Evolutionary conservation across 768 basidiomycete species (phyloP).

Genomic region (Naganishia vishniacii): DNA sequence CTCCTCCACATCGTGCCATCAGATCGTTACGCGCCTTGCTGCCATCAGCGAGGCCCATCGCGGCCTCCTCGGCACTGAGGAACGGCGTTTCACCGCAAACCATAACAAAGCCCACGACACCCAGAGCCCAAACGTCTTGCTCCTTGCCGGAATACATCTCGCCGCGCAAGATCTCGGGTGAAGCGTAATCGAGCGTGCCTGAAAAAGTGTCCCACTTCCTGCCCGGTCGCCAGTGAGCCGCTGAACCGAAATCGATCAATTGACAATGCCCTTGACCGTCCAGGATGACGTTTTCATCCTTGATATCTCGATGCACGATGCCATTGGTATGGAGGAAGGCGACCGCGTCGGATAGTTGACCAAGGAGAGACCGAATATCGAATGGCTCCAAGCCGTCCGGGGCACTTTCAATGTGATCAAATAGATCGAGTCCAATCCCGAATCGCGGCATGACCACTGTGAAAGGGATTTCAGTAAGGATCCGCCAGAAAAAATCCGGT

Average conservation of each 20-base stretch:
- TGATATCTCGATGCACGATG: conserved; percentile 96
- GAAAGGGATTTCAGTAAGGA: background rate
- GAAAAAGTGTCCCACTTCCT: conserved; percentile 52
- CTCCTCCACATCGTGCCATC: conserved; percentile 62
- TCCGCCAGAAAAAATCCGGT: background rate
- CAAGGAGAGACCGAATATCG: conserved; percentile 74
- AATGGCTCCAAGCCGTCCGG: conserved; percentile 75
- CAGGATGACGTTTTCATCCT: conserved; percentile 75
- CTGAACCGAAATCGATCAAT: conserved; percentile 92
- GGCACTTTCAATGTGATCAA: conserved; percentile 85
- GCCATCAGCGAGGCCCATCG: conserved; percentile 61
- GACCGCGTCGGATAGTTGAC: conserved; percentile 88
- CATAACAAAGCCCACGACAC: conserved; percentile 92
- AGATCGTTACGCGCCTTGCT: conserved; percentile 41
- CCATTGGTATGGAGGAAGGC: conserved; percentile 82
- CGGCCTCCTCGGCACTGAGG: conserved; percentile 67
- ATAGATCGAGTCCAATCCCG: conserved; percentile 69
- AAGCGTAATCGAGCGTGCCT: conserved; percentile 71
- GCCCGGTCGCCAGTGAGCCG: conserved; percentile 51
- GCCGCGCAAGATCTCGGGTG: conserved; percentile 90
- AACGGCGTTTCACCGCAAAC: conserved; percentile 53
- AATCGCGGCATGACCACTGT: conserved; percentile 64
- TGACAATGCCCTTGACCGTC: conserved; percentile 71
- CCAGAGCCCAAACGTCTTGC: conserved; percentile 97
- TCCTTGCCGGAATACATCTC: conserved; percentile 93